A percentile compares a stretch with the other conserved stretches of the same genome.
These are phyloP conservation scores for Deinandra increscens DNA, from an alignment of 129 eudicot species.

Conservation along the genomic window DNA sequence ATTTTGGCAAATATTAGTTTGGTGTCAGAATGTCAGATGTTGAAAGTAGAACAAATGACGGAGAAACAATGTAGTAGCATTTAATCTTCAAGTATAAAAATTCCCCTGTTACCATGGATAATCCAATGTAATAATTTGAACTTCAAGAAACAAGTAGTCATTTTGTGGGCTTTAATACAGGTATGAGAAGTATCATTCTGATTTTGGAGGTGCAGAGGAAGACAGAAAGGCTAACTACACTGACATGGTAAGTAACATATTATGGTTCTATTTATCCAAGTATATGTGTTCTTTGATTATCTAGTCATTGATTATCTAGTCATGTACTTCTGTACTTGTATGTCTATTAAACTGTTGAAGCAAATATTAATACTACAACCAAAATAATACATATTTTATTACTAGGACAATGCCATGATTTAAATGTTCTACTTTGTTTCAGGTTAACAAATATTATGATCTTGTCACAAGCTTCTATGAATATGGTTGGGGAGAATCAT, in stretches of 20 bases:
- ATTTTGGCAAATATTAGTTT: background rate
- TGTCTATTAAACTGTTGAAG: background rate
- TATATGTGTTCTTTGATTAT: background rate
- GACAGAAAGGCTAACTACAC: conserved; percentile 87
- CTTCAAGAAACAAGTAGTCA: background rate
- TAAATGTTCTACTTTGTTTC: conserved; percentile 19
- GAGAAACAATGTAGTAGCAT: background rate
- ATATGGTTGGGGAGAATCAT: conserved; percentile 99
- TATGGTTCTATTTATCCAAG: conserved; percentile 3
- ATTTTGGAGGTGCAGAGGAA: conserved; percentile 79
- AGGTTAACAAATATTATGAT: conserved; percentile 94
- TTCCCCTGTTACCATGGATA: background rate
- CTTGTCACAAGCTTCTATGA: conserved; percentile 97
- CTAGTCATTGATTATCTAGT: too few relatives aligned
- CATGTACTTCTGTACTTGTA: background rate
- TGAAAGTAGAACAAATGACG: background rate
- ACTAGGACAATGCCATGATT: background rate
- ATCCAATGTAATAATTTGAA: background rate
- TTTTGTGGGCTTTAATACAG: conserved; percentile 38
- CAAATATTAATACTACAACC: background rate
- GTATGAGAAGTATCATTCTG: conserved; percentile 93
- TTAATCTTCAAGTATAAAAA: background rate
- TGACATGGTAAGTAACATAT: conserved; percentile 67
- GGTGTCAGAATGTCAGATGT: background rate
- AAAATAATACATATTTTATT: background rate